Percentiles rank a stretch among this genome's conserved stretches.
These are phyloP conservation scores for Amylocystis lapponica DNA, from an alignment of 768 basidiomycete genomes.

Conservation along the genomic window DNA sequence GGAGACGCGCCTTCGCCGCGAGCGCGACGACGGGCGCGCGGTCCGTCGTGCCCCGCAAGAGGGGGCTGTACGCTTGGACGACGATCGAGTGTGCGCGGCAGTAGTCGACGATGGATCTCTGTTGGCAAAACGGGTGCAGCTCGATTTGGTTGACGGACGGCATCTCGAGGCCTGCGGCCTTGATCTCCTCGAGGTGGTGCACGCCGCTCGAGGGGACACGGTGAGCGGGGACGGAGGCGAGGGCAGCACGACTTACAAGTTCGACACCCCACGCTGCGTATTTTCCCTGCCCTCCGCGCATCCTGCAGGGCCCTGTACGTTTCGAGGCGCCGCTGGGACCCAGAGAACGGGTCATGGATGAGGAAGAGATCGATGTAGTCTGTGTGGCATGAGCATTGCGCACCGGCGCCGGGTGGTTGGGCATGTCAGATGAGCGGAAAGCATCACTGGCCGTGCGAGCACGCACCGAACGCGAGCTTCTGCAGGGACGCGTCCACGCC, in stretches of 20 bases:
- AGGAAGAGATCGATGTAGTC: slow-evolving; percentile 44
- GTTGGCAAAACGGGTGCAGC: slow-evolving; percentile 83
- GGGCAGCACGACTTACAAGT: slow-evolving; percentile 35
- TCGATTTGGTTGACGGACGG: slow-evolving; percentile 84
- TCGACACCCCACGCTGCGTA: slow-evolving; percentile 39
- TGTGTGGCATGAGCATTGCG: slow-evolving; percentile 11
- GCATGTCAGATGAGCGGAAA: not conserved
- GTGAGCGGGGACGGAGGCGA: not conserved
- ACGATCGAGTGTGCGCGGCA: slow-evolving; percentile 34
- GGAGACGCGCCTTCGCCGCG: slow-evolving; percentile 36
- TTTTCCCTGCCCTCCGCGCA: slow-evolving; percentile 29
- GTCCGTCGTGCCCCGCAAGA: slow-evolving; percentile 46
- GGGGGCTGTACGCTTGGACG: slow-evolving; percentile 52
- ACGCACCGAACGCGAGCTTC: slow-evolving; percentile 49
- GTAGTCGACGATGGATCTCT: slow-evolving; percentile 71
- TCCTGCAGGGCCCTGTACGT: slow-evolving; percentile 36
- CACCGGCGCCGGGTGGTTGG: too few relatives aligned
- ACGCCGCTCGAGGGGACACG: slow-evolving; percentile 45
- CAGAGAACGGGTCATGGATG: slow-evolving; percentile 38
- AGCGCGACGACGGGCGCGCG: slow-evolving; percentile 48
- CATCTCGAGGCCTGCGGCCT: slow-evolving; percentile 48
- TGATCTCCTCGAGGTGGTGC: slow-evolving; percentile 73
- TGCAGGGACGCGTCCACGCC: slow-evolving; percentile 59
- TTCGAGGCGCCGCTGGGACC: slow-evolving; percentile 31
- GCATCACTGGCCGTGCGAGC: slow-evolving; percentile 9